Conservation (phyloP, 1,284 basidiomycete species). For the Lentinula novae-zelandiae region DNA sequence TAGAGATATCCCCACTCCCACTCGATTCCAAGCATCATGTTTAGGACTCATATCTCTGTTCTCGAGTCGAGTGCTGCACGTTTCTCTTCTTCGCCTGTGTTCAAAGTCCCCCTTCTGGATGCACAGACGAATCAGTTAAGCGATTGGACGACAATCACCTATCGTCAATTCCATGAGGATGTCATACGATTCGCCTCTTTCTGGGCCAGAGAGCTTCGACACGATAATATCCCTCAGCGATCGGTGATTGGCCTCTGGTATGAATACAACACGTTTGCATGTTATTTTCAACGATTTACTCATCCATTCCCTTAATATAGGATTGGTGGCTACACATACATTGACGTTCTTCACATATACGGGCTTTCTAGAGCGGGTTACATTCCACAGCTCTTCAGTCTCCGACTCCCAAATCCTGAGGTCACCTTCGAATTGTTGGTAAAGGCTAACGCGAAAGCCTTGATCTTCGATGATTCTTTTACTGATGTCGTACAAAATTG, state of each 20-base stretch:
- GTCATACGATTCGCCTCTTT: constrained; percentile 52
- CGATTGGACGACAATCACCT: constrained; percentile 50
- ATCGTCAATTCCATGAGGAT: constrained; percentile 48
- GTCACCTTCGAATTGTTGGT: constrained; percentile 63
- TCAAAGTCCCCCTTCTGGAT: constrained; percentile 43
- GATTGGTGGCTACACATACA: constrained; percentile 64
- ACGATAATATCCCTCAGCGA: constrained; percentile 39
- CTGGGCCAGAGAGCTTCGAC: constrained; percentile 45
- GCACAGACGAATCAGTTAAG: constrained; percentile 29
- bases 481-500: constrained; percentile 29
- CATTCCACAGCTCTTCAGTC: constrained; percentile 68
- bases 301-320: constrained; percentile 30
- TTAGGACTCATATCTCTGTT: constrained; percentile 45
- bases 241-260: constrained; percentile 70
- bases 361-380: constrained; percentile 68
- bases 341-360: constrained; percentile 67
- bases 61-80: constrained; percentile 43
- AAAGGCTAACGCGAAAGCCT: constrained; percentile 52
- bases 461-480: constrained; percentile 57
- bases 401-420: constrained; percentile 63
- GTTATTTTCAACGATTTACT: constrained; percentile 5
- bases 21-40: constrained; percentile 24
- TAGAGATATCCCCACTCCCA: background rate
- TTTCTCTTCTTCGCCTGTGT: constrained; percentile 42
- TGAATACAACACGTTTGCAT: constrained; percentile 19